Conservation (phyloP, 1,284 basidiomycete genomes). For the Salmacisia buchloeana region DNA sequence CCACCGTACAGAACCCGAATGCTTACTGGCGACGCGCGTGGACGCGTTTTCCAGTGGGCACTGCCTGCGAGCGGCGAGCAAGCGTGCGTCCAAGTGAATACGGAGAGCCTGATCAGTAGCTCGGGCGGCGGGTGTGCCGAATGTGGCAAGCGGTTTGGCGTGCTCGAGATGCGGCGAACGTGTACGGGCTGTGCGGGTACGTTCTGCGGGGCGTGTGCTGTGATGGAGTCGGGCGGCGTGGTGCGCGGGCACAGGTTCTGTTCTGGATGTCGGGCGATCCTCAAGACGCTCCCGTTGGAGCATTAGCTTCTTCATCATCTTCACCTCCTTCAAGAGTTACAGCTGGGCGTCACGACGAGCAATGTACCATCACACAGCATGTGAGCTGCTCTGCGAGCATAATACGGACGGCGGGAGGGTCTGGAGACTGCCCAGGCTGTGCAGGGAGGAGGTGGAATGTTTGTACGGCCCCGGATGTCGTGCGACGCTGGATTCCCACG, state of each 20-base stretch:
- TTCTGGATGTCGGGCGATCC: not conserved
- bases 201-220: slow-evolving; percentile 33
- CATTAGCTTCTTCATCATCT: too few relatives aligned
- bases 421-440: too few relatives aligned
- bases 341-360: too few relatives aligned
- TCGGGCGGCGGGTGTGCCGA: not conserved
- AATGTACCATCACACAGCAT: too few relatives aligned
- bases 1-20: slow-evolving; percentile 9
- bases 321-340: too few relatives aligned
- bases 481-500: too few relatives aligned
- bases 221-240: not conserved
- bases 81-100: not conserved
- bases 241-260: not conserved
- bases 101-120: not conserved
- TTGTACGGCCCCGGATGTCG: too few relatives aligned
- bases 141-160: slow-evolving; percentile 32
- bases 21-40: slow-evolving; percentile 38
- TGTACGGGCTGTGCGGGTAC: slow-evolving; percentile 37
- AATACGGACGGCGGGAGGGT: too few relatives aligned
- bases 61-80: slow-evolving; percentile 25
- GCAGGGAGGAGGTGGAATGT: too few relatives aligned
- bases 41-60: slow-evolving; percentile 40
- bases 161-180: slow-evolving; percentile 29
- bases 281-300: not conserved
- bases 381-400: too few relatives aligned